Percentiles rank a stretch among this genome's conserved stretches.
These are phyloP conservation scores for Gossypium rotundifolium DNA, from an alignment of 345 rosid genomes.

Conservation along the genomic window DNA sequence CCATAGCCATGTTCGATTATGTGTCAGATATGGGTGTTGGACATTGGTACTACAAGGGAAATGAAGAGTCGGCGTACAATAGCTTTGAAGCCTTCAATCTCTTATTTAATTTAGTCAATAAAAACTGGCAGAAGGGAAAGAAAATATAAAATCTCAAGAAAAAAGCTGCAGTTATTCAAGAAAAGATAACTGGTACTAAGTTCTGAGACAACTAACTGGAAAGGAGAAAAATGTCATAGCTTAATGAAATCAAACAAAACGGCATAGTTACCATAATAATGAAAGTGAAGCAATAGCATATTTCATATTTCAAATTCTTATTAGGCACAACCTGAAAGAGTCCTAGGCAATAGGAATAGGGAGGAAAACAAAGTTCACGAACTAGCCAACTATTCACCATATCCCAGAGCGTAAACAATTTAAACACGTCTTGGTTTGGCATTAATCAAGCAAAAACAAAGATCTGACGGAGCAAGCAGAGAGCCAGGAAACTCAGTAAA, in stretches of 20 bases:
- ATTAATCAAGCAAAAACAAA: background rate
- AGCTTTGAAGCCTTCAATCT: background rate
- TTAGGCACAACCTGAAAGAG: background rate
- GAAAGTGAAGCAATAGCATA: background rate
- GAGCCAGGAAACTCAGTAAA: background rate
- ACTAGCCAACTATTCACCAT: background rate
- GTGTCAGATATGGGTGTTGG: background rate
- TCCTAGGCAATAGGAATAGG: background rate
- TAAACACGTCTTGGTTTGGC: background rate
- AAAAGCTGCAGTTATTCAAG: background rate
- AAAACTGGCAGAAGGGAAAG: background rate
- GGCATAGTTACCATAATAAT: background rate
- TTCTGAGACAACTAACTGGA: background rate
- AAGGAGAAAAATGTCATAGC: background rate
- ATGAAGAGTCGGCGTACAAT: background rate
- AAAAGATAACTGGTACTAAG: background rate
- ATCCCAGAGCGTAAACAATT: background rate
- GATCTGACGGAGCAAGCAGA: background rate
- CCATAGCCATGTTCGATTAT: background rate
- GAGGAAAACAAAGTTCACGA: background rate
- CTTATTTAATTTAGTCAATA: background rate
- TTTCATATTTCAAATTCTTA: background rate
- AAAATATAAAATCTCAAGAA: background rate
- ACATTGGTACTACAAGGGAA: background rate
- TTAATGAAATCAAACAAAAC: background rate